Conservation (phyloP, 176 grass and related monocot species). For the Secale cereale region DNA sequence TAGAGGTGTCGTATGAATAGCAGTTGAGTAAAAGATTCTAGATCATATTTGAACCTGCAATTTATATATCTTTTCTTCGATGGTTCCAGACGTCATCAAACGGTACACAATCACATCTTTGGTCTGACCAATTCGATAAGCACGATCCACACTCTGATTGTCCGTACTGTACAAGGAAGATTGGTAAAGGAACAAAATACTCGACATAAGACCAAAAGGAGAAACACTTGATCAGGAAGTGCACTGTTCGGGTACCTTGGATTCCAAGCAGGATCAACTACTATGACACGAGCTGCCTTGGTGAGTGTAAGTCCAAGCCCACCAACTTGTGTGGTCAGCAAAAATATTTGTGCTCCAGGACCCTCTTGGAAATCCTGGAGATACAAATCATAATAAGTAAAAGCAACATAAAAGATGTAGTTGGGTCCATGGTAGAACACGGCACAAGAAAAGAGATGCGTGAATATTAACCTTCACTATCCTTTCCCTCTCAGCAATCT, state of each 20-base stretch:
- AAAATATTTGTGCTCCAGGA: conserved; percentile 72
- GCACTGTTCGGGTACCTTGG: conserved; percentile 58
- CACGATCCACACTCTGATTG: conserved; percentile 90
- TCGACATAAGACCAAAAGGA: neutral
- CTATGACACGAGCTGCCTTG: conserved; percentile 87
- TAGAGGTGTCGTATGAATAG: neutral
- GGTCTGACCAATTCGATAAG: conserved; percentile 93
- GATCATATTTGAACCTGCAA: conserved; percentile 55
- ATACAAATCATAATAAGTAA: conserved; percentile 17
- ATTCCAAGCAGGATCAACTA: conserved; percentile 98
- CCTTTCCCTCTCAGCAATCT: conserved; percentile 75
- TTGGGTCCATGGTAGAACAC: conserved; percentile 17
- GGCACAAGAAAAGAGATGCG: neutral
- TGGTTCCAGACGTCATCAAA: conserved; percentile 90
- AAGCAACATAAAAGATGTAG: conserved; percentile 24
- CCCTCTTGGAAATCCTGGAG: conserved; percentile 94
- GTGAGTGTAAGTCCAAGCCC: conserved; percentile 97
- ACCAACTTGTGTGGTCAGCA: conserved; percentile 95
- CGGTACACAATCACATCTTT: conserved; percentile 93
- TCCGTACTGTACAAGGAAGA: conserved; percentile 60
- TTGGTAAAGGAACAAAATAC: neutral
- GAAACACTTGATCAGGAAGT: neutral
- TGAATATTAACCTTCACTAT: conserved; percentile 67
- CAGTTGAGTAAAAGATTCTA: neutral
- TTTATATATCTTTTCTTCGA: conserved; percentile 99